Evolutionary conservation across 768 basidiomycete species (phyloP).

Genomic region (Russula griseocarnosa): DNA sequence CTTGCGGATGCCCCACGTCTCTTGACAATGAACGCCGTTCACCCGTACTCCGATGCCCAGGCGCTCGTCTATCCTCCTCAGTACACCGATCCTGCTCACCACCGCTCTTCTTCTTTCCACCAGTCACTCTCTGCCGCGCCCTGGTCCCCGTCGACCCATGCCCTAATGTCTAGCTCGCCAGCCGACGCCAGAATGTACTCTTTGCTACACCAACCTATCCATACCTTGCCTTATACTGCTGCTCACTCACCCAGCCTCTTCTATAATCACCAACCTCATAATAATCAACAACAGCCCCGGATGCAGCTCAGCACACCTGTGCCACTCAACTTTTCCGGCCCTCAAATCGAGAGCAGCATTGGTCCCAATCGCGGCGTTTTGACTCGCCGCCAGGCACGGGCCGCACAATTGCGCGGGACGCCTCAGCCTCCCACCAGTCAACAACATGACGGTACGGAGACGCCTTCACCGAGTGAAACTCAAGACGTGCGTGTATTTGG

Average conservation of each 20-base stretch:
- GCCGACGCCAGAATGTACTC: conserved; percentile 28
- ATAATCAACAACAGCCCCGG: conserved; percentile 18
- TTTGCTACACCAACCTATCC: conserved; percentile 30
- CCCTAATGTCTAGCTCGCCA: conserved; percentile 25
- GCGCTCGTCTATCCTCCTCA: conserved; percentile 23
- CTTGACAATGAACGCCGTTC: conserved; percentile 26
- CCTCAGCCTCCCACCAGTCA: conserved; percentile 11
- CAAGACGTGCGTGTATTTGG: conserved; percentile 24
- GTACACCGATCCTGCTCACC: conserved; percentile 28
- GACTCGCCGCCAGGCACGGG: conserved; percentile 27
- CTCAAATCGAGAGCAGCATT: conserved; percentile 27
- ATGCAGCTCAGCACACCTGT: conserved; percentile 23
- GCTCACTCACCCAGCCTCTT: conserved; percentile 25
- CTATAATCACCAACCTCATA: conserved; percentile 25
- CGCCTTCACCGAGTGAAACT: conserved; percentile 14
- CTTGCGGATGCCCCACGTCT: conserved; percentile 27
- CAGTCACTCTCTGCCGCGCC: conserved; percentile 24
- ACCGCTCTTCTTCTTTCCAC: conserved; percentile 24
- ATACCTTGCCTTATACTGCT: conserved; percentile 29
- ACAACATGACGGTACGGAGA: conserved; percentile 16
- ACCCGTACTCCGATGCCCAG: conserved; percentile 26
- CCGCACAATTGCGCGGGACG: conserved; percentile 22
- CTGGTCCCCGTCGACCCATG: conserved; percentile 30
- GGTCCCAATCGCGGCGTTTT: conserved; percentile 27
- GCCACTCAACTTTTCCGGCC: conserved; percentile 22